Percentiles rank a stretch among this genome's conserved stretches.
Conservation (phyloP, 2,329 filamentous ascomycete genomes). For the Fusarium praegraminearum region DNA sequence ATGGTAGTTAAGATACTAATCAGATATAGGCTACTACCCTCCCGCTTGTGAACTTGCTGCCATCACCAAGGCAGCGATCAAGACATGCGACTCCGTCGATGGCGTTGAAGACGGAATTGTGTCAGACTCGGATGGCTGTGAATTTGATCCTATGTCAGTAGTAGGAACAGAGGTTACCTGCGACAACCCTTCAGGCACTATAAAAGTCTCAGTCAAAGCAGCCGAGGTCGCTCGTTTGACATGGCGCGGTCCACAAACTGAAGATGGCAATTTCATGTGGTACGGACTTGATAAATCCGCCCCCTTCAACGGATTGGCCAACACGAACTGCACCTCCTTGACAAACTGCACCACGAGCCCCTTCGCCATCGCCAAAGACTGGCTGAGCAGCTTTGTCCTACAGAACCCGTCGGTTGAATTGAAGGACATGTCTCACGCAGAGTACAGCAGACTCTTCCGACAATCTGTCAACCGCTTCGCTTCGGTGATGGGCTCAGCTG, state of each 20-base stretch:
- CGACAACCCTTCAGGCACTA: background rate
- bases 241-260: conserved; percentile 22
- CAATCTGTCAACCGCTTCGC: conserved; percentile 30
- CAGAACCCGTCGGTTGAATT: background rate
- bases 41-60: conserved; percentile 49
- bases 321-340: conserved; percentile 8
- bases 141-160: conserved; percentile 38
- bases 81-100: conserved; percentile 46
- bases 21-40: conserved; percentile 46
- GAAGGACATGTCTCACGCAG: background rate
- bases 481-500: conserved; percentile 30
- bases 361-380: conserved; percentile 12
- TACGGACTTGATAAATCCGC: conserved; percentile 22
- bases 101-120: conserved; percentile 45
- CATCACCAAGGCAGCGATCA: conserved; percentile 53
- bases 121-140: conserved; percentile 26
- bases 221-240: conserved; percentile 10
- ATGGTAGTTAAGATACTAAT: accelerated
- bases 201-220: conserved; percentile 16
- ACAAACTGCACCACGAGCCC: conserved; percentile 13
- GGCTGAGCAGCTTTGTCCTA: conserved; percentile 17
- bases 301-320: conserved; percentile 4
- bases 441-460: conserved; percentile 21
- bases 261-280: conserved; percentile 29
- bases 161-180: conserved; percentile 36